Evolutionary conservation across 257 asterid genomes (phyloP).

Genomic region (Nicotiana tomentosiformis): DNA sequence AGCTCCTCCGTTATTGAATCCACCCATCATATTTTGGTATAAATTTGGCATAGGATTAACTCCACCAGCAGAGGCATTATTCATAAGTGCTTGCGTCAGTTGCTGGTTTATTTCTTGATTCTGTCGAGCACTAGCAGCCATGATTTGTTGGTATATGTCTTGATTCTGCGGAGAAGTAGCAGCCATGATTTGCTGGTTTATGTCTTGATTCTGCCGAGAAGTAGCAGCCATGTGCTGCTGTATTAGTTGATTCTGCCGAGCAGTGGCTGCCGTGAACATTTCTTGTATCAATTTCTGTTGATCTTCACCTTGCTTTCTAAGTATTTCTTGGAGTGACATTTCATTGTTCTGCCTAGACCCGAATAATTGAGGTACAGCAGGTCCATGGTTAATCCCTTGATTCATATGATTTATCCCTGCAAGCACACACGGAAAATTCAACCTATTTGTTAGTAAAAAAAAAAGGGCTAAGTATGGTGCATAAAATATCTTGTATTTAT

Average conservation of each 20-base stretch:
- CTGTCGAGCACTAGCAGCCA: not conserved
- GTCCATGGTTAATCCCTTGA: slow-evolving; percentile 2
- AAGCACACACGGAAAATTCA: not conserved
- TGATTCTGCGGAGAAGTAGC: not conserved
- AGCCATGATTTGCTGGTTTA: not conserved
- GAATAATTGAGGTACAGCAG: slow-evolving; percentile 2
- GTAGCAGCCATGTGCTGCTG: not conserved
- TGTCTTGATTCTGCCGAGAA: not conserved
- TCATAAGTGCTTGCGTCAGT: not conserved
- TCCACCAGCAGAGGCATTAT: not conserved
- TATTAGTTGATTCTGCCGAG: too few relatives aligned
- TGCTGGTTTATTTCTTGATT: not conserved
- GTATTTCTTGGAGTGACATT: not conserved
- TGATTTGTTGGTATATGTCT: not conserved
- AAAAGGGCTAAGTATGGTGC: too few relatives aligned
- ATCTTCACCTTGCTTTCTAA: slow-evolving; percentile 5
- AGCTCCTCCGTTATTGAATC: slow-evolving; percentile 14
- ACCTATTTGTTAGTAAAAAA: too few relatives aligned
- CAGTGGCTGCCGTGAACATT: not conserved
- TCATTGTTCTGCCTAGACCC: slow-evolving; percentile 13
- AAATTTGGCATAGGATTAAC: slow-evolving; percentile 5
- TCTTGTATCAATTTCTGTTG: not conserved
- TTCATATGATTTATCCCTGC: slow-evolving; percentile 5
- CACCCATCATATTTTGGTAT: slow-evolving; percentile 5
- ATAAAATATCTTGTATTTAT: too few relatives aligned